Evolutionary conservation across 805 yeast genomes (phyloP).

Genomic region (Lachancea mirantina): DNA sequence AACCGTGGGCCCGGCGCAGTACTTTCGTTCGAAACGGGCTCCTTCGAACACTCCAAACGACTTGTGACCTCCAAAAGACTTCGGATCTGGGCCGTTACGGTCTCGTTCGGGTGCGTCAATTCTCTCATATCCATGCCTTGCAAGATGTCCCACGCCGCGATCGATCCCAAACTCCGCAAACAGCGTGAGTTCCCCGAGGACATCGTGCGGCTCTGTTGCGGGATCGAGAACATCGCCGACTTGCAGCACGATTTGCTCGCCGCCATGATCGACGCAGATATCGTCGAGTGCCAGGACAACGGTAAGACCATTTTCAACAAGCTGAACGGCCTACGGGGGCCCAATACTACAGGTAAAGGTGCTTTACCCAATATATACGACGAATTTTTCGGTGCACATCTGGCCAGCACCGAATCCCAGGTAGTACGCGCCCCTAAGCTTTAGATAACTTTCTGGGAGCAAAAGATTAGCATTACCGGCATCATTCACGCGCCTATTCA

Average conservation of each 20-base stretch:
- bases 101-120: conserved; percentile 91
- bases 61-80: conserved; percentile 59
- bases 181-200: conserved; percentile 92
- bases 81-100: conserved; percentile 78
- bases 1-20: conserved; percentile 88
- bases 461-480: too few relatives aligned
- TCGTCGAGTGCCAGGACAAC: conserved; percentile 31
- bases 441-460: too few relatives aligned
- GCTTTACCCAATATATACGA: conserved; percentile 19
- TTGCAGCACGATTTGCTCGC: conserved; percentile 70
- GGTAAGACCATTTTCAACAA: conserved; percentile 24
- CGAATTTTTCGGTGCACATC: conserved; percentile 14
- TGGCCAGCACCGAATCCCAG: too few relatives aligned
- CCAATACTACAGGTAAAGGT: conserved; percentile 16
- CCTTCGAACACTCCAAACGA: conserved; percentile 53
- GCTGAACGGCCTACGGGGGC: conserved; percentile 16
- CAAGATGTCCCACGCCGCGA: conserved; percentile 95
- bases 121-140: conserved; percentile 91
- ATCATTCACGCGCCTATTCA: too few relatives aligned
- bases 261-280: conserved; percentile 65
- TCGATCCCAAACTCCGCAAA: conserved; percentile 77
- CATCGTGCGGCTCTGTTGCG: conserved; percentile 80
- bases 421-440: too few relatives aligned
- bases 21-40: conserved; percentile 81
- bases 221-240: conserved; percentile 79